Conservation (phyloP, 192 early-diverging fungal species). For the Podochytrium sp. region DNA sequence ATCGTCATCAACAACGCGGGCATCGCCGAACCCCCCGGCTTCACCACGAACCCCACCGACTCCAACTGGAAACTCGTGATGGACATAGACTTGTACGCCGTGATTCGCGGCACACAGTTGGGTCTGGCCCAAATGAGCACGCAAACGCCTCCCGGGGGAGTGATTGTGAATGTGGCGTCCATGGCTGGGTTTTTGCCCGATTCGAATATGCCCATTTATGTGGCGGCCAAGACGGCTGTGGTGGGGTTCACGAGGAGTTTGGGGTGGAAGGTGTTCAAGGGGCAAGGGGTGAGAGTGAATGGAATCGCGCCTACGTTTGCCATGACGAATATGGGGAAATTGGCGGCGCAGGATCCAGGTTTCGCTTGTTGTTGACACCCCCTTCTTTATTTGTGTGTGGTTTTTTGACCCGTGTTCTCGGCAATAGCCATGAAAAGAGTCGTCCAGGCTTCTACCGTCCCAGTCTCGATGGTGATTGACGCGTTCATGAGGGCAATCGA, state of each 20-base stretch:
- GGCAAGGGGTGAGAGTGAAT: constrained; percentile 44
- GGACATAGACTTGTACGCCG: constrained; percentile 72
- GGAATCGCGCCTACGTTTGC: constrained; percentile 43
- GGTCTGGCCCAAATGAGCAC: constrained; percentile 64
- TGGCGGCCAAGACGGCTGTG: constrained; percentile 77
- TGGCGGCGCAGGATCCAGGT: constrained; percentile 11
- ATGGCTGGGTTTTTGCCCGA: constrained; percentile 65
- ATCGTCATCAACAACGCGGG: constrained; percentile 56
- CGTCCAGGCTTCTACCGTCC: constrained; percentile 29
- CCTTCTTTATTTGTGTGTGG: not conserved
- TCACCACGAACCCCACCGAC: constrained; percentile 37
- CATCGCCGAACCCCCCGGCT: constrained; percentile 36
- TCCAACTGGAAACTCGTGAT: constrained; percentile 59
- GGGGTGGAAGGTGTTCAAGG: constrained; percentile 24
- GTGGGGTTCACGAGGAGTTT: constrained; percentile 56
- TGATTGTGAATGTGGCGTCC: constrained; percentile 78
- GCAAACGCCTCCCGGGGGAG: constrained; percentile 53
- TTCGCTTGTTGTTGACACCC: not conserved
- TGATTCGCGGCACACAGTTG: constrained; percentile 75
- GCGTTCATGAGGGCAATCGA: constrained; percentile 52
- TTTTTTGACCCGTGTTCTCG: not conserved
- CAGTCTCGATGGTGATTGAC: constrained; percentile 48
- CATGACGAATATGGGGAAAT: constrained; percentile 36
- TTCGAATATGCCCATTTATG: constrained; percentile 66
- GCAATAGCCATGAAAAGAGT: constrained; percentile 1